phyloP scores from a whole-genome alignment of 208 protist genomes.

The Trypanosoma rangeli region DNA sequence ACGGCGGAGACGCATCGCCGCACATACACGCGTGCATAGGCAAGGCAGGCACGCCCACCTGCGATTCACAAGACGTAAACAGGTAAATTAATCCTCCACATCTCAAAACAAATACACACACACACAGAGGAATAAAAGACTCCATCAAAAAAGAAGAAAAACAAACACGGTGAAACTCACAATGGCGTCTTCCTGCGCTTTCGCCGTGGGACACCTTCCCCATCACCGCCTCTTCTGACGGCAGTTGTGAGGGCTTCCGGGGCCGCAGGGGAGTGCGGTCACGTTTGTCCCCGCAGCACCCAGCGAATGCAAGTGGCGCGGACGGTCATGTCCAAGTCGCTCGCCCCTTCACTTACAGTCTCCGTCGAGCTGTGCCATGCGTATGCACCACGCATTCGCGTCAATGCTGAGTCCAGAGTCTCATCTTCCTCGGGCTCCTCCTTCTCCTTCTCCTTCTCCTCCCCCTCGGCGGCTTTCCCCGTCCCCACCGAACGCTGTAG shows the following conservation, averaged over 20 bases:
- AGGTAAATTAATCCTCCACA: too few species aligned
- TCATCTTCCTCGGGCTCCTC: slow-evolving; percentile 1
- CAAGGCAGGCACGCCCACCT: too few species aligned
- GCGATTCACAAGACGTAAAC: too few species aligned
- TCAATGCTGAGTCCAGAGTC: slow-evolving; percentile 28
- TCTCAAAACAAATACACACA: background rate
- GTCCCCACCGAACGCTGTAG: too few species aligned
- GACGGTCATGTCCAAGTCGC: slow-evolving; percentile 72
- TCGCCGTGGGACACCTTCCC: background rate
- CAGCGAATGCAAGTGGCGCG: slow-evolving; percentile 66
- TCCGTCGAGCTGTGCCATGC: slow-evolving; percentile 45
- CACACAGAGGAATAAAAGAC: background rate
- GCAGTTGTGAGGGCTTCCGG: background rate
- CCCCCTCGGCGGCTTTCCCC: background rate
- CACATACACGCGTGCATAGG: background rate
- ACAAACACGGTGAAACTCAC: background rate
- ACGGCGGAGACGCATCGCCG: background rate
- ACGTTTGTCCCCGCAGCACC: slow-evolving; percentile 17
- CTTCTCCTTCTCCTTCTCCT: background rate
- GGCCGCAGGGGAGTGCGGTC: too few species aligned
- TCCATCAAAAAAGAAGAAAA: background rate
- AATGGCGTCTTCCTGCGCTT: slow-evolving; percentile 2
- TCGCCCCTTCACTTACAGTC: slow-evolving; percentile 45
- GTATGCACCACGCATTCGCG: slow-evolving; percentile 41
- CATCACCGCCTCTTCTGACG: background rate